Evolutionary conservation across 2,329 filamentous ascomycete genomes (phyloP), one percentile per base, ranked within the genome.

Genomic region (Nemania abortiva): DNA sequence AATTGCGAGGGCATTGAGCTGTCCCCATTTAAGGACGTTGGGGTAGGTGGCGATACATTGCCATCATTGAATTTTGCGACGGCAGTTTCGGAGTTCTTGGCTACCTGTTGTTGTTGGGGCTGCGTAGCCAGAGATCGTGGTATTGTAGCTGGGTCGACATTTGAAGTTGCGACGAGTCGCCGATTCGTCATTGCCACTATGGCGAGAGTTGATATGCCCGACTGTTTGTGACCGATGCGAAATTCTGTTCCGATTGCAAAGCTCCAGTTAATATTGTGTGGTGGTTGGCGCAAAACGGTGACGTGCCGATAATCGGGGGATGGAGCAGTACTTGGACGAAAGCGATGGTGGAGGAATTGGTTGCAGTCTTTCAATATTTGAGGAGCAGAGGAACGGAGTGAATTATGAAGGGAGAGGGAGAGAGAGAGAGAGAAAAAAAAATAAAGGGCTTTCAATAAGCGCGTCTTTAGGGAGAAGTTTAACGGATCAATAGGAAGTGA

Each of bases 161-260:
- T 71, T 20, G 70, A 62, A 63, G 61, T 72, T 50, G 70, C 74
- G 68, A 71, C 72, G 55, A 72, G 70, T 58, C 72, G 70, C 70
- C 75, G 77, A 72, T 78, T 79, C 72, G 73, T 76, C 77, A 79
- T 79, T 72, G 77, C 77, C 74, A 73, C 70, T 74, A 73, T 75
- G 66, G 77, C 76, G 63, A 77, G 75, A 52, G 74, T 75, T 52
- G 75, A 75, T 47, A 76, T 74, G 68, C 75, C 74, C 13, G 75
- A 74, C 72, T 76, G 76, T 73, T 72, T 75, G 52, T 74, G 74
- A 31, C 70, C 66, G 47, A 70, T 70, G 72, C 73, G 75, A 60
- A 72, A 73, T 69, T 76, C 77, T 79, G 68, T 66, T 63, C 65
- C 45, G 62, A 53, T 63, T 54, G 65, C 24, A 63, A 60, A 47